Evolutionary conservation across 345 rosid genomes (phyloP).

Genomic region (Acer saccharum): DNA sequence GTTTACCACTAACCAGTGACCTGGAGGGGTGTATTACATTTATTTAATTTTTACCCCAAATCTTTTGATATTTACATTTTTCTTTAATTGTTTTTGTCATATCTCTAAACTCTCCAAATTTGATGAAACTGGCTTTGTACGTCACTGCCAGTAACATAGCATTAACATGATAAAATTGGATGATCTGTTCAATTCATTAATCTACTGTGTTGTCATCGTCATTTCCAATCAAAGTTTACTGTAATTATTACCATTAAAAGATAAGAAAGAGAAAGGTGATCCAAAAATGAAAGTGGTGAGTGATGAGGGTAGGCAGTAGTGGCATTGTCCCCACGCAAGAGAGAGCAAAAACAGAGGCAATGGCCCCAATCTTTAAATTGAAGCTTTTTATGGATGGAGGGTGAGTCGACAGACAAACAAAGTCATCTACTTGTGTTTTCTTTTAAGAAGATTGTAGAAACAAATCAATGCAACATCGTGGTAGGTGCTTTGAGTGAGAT

Average conservation of each 20-base stretch:
- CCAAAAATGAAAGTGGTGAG: too few species aligned
- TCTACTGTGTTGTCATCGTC: not conserved
- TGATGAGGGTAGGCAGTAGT: not conserved
- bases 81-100: too few species aligned
- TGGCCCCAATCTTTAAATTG: not conserved
- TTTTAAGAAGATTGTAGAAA: not conserved
- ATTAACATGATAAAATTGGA: not conserved
- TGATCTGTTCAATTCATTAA: not conserved
- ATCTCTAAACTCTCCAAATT: too few species aligned
- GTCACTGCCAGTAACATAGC: not conserved
- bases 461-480: not conserved
- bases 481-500: not conserved
- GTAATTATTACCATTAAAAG: not conserved
- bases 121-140: too few species aligned
- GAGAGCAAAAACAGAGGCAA: not conserved
- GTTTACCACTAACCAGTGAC: too few species aligned
- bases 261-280: not conserved
- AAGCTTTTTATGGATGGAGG: constrained; percentile 11
- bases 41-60: too few species aligned
- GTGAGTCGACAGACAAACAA: constrained; percentile 16
- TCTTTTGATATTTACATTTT: too few species aligned
- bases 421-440: not conserved
- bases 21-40: too few species aligned
- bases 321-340: not conserved
- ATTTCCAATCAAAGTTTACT: not conserved